A percentile compares a stretch with the other conserved stretches of the same genome.
phyloP scores from a whole-genome alignment of 2,329 filamentous ascomycete genomes.

The Sarocladiaceae sp. region DNA sequence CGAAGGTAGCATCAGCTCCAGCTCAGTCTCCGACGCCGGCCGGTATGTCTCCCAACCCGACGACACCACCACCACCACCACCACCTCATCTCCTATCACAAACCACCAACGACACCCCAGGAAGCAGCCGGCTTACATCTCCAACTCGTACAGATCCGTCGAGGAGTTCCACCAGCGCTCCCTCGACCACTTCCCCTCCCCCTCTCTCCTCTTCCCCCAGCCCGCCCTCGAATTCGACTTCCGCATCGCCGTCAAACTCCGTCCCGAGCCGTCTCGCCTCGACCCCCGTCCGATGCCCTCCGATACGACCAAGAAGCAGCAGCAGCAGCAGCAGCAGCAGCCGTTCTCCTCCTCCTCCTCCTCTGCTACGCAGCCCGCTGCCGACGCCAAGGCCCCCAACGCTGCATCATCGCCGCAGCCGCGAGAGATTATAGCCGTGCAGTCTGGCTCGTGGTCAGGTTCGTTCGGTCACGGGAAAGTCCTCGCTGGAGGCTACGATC shows the following conservation, averaged over 20 bases:
- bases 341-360: not conserved
- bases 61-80: not conserved
- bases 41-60: not conserved
- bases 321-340: not conserved
- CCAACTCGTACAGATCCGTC: conserved; percentile 15
- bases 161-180: conserved; percentile 32
- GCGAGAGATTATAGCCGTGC: conserved; percentile 44
- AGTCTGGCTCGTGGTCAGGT: conserved; percentile 40
- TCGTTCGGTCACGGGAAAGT: conserved; percentile 42
- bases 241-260: conserved; percentile 40
- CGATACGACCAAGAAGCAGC: not conserved
- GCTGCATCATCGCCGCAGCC: conserved; percentile 11
- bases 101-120: not conserved
- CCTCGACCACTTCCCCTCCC: conserved; percentile 34
- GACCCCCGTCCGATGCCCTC: not conserved
- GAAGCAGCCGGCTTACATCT: no score
- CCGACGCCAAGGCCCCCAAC: no score
- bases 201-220: conserved; percentile 36
- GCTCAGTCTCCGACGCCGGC: not conserved
- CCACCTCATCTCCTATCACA: not conserved
- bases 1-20: not conserved
- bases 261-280: conserved; percentile 32
- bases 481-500: conserved; percentile 37
- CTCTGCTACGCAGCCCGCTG: not conserved
- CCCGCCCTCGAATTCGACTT: conserved; percentile 43